Base-by-base conservation (phyloP, 345 rosid species). In the Laguncularia racemosa region DNA sequence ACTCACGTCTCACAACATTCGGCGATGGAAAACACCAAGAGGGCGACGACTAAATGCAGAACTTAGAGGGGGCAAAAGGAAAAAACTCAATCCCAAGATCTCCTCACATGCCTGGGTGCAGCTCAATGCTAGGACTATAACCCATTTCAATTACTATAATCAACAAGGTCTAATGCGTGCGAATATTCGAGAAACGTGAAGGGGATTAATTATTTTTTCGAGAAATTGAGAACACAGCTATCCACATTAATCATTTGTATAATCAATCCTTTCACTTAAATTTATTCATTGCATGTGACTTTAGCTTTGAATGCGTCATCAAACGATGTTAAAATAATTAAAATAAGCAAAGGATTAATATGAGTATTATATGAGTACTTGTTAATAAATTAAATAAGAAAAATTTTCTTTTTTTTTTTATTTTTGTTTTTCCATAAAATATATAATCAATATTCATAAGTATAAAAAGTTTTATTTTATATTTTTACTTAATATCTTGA, bases 101-200 rank as follows among this genome's bases (percentile, higher is more conserved):
- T 57, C 57, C 60, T 75, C 88, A 83, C 88, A 75, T 83, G 88
- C 78, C 48, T 67, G 59, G 69, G 59, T 60, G 72, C 57, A 64
- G 67, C 71, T 63, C 59, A 66, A 71, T 60, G 64, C 49, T n/a
- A 58, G 46, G 60, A 61, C 16, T 44, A 59, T 46, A 63, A 55
- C 21, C 44, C 20, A 50, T 38, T 44, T 44, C 1, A n/a, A 13
- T 18, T 2, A 16, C 16, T 46, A 61, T 48, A 52, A 50, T 13
- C 16, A 58, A 14, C 16, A 44, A 13, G 62, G 64, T 56, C 76
- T 55, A 57, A 59, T 77, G 79, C 83, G 85, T 75, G 85, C 83
- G 89, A 83, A 83, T 83, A 83, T 77, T 80, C 81, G 83, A 54
- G 72, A 74, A 48, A 61, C 58, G 79, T 28, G 71, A 73, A 70